Evolutionary conservation across 2,329 filamentous ascomycete species (phyloP).

Genomic region (Pseudogymnoascus sp.): DNA sequence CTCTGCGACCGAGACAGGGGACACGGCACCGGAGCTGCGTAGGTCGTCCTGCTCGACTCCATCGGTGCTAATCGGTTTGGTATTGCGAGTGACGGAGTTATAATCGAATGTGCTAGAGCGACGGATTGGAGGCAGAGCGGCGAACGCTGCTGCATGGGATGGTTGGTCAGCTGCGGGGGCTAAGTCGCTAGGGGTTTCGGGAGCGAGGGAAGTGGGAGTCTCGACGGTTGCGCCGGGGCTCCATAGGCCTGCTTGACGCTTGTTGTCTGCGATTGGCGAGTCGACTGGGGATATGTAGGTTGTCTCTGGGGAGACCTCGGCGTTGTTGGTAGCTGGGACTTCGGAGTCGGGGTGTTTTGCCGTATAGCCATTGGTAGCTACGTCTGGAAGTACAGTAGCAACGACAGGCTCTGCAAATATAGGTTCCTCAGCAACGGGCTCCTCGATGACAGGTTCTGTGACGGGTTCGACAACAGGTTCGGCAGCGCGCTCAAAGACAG

Average conservation of each 20-base stretch:
- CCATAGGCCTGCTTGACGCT: neutral
- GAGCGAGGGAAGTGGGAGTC: neutral
- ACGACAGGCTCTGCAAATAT: neutral
- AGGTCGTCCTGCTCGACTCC: neutral
- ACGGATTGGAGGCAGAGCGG: neutral
- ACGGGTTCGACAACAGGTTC: neutral
- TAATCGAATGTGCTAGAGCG: neutral
- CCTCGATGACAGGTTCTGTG: neutral
- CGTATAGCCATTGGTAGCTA: neutral
- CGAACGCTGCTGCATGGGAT: neutral
- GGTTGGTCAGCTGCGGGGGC: neutral
- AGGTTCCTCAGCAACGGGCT: neutral
- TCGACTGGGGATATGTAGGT: neutral
- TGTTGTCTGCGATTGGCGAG: neutral
- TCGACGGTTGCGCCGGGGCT: neutral
- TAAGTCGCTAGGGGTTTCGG: neutral
- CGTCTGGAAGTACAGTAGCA: neutral
- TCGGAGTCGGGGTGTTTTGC: neutral
- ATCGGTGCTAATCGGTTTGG: neutral
- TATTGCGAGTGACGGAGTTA: neutral
- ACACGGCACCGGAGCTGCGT: neutral
- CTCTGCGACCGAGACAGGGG: neutral
- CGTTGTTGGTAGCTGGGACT: neutral
- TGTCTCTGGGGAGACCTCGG: neutral
- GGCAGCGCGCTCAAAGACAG: neutral